phyloP scores from a whole-genome alignment of 2,329 filamentous ascomycete species.

The Magnaporthiopsis rhizophila region DNA sequence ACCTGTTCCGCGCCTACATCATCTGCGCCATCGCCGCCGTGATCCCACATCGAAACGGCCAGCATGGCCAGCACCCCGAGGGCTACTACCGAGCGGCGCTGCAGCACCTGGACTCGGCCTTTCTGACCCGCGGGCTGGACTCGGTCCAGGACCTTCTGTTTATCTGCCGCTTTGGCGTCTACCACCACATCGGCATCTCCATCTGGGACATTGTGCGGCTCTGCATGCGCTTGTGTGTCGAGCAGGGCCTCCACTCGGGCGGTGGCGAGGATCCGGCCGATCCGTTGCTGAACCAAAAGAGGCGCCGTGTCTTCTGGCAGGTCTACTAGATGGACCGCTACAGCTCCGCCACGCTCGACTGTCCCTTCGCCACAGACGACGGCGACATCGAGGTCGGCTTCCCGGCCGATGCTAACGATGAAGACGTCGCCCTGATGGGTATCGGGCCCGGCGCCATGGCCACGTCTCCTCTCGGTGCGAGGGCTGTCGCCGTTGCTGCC shows the following conservation, averaged over 20 bases:
- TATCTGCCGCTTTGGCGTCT: conserved; percentile 32
- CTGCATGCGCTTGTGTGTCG: conserved; percentile 32
- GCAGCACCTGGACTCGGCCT: conserved; percentile 20
- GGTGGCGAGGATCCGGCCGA: conserved; percentile 8
- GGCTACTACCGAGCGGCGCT: conserved; percentile 31
- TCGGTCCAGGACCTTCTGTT: conserved; percentile 32
- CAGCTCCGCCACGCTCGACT: conserved; percentile 31
- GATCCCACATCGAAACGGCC: conserved; percentile 23
- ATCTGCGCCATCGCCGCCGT: conserved; percentile 22
- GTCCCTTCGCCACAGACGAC: conserved; percentile 33
- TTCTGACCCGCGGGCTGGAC: conserved; percentile 23
- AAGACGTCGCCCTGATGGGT: conserved; percentile 15
- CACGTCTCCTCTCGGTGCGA: conserved; percentile 1
- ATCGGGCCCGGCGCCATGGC: conserved; percentile 12
- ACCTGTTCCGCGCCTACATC: conserved; percentile 24
- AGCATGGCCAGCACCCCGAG: conserved; percentile 26
- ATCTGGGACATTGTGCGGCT: conserved; percentile 24
- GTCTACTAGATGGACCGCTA: conserved; percentile 37
- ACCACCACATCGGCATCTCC: conserved; percentile 28
- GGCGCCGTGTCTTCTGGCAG: conserved; percentile 32
- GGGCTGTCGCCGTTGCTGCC: too few species aligned
- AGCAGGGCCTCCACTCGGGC: conserved; percentile 25
- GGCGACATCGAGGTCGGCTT: conserved; percentile 27
- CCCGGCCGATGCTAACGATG: conserved; percentile 26
- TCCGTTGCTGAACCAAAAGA: conserved; percentile 26